Evolutionary conservation across 148 eudicot genomes (phyloP).

Genomic region (Nepenthes mirabilis): DNA sequence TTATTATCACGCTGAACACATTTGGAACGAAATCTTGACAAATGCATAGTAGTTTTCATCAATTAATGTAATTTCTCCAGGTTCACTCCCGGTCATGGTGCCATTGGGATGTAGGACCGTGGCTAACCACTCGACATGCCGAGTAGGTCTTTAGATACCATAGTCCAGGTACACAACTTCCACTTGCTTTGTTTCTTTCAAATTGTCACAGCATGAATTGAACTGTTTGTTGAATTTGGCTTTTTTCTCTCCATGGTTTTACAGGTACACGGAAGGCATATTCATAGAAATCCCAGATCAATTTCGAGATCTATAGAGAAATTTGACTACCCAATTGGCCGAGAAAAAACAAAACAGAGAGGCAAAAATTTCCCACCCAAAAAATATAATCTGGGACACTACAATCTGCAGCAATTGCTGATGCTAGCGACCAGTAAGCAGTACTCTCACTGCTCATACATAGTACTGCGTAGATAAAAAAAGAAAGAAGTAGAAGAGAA

Average conservation of each 20-base stretch:
- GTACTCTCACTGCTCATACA: not conserved
- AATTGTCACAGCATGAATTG: too few relatives aligned
- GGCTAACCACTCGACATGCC: not conserved
- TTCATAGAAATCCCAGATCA: too few relatives aligned
- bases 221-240: too few relatives aligned
- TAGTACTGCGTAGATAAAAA: not conserved
- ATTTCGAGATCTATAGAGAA: too few relatives aligned
- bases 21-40: not conserved
- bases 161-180: conserved; percentile 26
- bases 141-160: conserved; percentile 20
- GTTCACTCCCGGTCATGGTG: conserved; percentile 63
- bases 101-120: conserved; percentile 60
- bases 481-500: not conserved
- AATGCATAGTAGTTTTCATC: not conserved
- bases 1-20: not conserved
- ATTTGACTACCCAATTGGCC: too few relatives aligned
- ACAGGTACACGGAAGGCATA: too few relatives aligned
- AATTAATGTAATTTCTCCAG: conserved; percentile 15
- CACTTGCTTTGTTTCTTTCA: not conserved
- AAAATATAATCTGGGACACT: too few relatives aligned
- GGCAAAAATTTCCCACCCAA: too few relatives aligned
- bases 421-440: not conserved
- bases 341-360: too few relatives aligned
- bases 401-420: not conserved
- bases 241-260: too few relatives aligned